Conservation (phyloP, 441 rosid genomes). For the Populus hybrid region DNA sequence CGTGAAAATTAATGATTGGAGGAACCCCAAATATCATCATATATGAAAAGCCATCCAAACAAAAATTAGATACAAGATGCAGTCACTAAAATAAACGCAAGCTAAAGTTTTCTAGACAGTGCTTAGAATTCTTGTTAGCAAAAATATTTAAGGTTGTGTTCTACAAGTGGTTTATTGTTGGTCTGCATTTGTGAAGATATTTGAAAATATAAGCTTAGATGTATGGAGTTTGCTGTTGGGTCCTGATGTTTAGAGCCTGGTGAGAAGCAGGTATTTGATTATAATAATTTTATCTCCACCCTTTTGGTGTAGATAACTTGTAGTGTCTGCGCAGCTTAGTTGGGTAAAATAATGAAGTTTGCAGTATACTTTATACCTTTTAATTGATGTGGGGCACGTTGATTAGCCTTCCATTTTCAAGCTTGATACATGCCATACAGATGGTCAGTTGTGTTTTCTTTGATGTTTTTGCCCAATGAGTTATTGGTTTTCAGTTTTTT, state of each 20-base stretch:
- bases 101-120: not conserved
- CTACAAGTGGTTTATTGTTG: not conserved
- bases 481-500: not conserved
- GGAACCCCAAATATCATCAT: not conserved
- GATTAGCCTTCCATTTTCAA: not conserved
- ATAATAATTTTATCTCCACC: not conserved
- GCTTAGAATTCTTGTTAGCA: not conserved
- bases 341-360: not conserved
- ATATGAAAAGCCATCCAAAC: not conserved
- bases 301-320: not conserved
- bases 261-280: not conserved
- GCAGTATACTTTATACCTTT: not conserved
- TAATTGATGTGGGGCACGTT: not conserved
- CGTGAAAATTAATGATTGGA: not conserved
- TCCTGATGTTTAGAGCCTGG: not conserved
- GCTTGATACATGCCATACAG: not conserved
- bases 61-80: not conserved
- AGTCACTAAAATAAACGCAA: not conserved
- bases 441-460: not conserved
- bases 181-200: not conserved
- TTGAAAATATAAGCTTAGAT: not conserved
- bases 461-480: not conserved
- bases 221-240: not conserved
- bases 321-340: not conserved
- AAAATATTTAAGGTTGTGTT: not conserved